phyloP scores from a whole-genome alignment of 106 monocot species.

The Chionographis japonica region DNA sequence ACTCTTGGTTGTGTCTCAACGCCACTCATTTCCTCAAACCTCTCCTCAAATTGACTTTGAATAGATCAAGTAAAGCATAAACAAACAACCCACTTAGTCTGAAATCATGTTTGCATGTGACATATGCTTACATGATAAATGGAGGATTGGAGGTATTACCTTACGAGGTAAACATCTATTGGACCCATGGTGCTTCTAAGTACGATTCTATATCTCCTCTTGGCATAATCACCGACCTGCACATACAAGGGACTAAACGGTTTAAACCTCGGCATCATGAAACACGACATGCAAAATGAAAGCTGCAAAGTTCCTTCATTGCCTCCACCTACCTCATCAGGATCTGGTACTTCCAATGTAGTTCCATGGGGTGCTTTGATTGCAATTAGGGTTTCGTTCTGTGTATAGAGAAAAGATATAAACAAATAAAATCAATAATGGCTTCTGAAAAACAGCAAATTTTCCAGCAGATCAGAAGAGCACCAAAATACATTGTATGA shows the following conservation, averaged over 20 bases:
- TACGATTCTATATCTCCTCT: constrained; percentile 90
- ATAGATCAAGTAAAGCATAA: no score
- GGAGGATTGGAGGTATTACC: constrained; percentile 31
- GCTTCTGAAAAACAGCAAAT: no score
- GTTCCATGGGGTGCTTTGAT: constrained; percentile 97
- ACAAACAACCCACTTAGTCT: no score
- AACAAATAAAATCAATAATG: no score
- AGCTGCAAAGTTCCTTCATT: no score
- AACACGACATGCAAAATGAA: no score
- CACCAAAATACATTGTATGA: no score
- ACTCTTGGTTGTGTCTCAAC: constrained; percentile 39
- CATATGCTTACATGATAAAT: no score
- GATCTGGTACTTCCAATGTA: constrained; percentile 93
- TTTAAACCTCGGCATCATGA: background rate
- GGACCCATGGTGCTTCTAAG: constrained; percentile 88
- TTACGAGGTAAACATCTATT: constrained; percentile 92
- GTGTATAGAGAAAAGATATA: background rate
- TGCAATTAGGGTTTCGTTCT: constrained; percentile 93
- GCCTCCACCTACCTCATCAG: constrained; percentile 61
- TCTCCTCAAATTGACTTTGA: constrained; percentile 87
- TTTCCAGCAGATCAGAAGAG: no score
- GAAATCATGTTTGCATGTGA: no score
- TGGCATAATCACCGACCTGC: constrained; percentile 70
- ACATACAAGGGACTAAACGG: background rate
- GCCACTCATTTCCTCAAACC: constrained; percentile 59